A percentile compares a stretch with the other conserved stretches of the same genome.
Conservation (phyloP, 768 basidiomycete genomes). For the Rhizopogon vesiculosus region DNA sequence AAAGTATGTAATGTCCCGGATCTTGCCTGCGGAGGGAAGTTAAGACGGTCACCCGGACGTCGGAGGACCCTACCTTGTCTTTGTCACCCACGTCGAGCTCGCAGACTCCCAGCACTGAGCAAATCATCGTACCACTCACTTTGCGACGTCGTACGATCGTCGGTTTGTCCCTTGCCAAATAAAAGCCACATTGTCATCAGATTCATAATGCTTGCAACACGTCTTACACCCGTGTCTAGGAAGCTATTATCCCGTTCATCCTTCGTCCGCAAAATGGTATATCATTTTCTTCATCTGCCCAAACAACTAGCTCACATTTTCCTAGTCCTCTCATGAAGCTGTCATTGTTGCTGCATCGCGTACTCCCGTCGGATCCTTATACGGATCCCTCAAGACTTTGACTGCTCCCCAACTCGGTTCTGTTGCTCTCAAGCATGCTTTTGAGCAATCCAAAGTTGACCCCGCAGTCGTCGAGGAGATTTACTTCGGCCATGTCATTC, state of each 20-base stretch:
- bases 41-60: background rate
- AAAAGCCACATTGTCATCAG: conserved; percentile 4
- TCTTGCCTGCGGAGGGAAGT: background rate
- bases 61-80: background rate
- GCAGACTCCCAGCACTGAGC: background rate
- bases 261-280: conserved; percentile 47
- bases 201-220: conserved; percentile 41
- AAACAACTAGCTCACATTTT: background rate
- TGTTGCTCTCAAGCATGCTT: conserved; percentile 85
- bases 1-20: background rate
- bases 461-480: conserved; percentile 88
- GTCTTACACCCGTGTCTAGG: conserved; percentile 33
- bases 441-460: conserved; percentile 74
- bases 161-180: conserved; percentile 17
- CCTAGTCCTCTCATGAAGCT: conserved; percentile 59
- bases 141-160: conserved; percentile 7
- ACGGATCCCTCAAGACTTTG: conserved; percentile 82
- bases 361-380: conserved; percentile 91
- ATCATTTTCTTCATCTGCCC: conserved; percentile 8
- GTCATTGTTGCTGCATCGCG: conserved; percentile 93
- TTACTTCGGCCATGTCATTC: conserved; percentile 96
- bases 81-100: background rate
- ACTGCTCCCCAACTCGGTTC: conserved; percentile 90
- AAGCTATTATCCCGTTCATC: conserved; percentile 29
- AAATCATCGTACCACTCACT: background rate